A percentile compares a stretch with the other conserved stretches of the same genome.
phyloP scores from a whole-genome alignment of 2,329 filamentous ascomycete genomes.

The Fusarium praegraminearum region DNA sequence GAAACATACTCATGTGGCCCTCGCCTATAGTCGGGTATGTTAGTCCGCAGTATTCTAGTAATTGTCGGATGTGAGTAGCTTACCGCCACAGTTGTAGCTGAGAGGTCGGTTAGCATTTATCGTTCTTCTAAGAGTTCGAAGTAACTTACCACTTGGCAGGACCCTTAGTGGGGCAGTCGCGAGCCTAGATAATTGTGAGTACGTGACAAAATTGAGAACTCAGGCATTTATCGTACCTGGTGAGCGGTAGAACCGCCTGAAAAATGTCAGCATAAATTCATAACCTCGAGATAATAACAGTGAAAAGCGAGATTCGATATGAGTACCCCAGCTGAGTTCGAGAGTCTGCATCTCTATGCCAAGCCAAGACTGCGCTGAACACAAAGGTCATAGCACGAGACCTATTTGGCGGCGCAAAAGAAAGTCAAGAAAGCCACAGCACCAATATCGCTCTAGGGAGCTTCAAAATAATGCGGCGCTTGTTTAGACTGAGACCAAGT shows the following conservation, averaged over 20 bases:
- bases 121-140: not conserved
- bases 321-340: not conserved
- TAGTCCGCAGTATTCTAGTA: constrained; percentile 31
- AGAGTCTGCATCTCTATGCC: constrained; percentile 4
- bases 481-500: not conserved
- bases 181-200: constrained; percentile 66
- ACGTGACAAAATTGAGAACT: not conserved
- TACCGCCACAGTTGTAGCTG: constrained; percentile 86
- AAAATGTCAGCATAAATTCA: constrained; percentile 39
- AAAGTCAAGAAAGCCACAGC: constrained; percentile 1
- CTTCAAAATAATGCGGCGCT: not conserved
- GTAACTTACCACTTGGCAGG: constrained; percentile 80
- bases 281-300: not conserved
- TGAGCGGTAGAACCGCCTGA: constrained; percentile 79
- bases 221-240: constrained; percentile 67
- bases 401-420: not conserved
- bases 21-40: constrained; percentile 57
- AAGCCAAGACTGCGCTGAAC: constrained; percentile 2
- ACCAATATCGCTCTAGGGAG: not conserved
- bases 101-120: constrained; percentile 9
- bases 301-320: not conserved
- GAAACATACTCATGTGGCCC: constrained; percentile 82
- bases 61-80: constrained; percentile 46
- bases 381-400: constrained; percentile 9
- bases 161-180: constrained; percentile 87